Evolutionary conservation across 106 monocot genomes (phyloP).

Genomic region (Agapanthus africanus): DNA sequence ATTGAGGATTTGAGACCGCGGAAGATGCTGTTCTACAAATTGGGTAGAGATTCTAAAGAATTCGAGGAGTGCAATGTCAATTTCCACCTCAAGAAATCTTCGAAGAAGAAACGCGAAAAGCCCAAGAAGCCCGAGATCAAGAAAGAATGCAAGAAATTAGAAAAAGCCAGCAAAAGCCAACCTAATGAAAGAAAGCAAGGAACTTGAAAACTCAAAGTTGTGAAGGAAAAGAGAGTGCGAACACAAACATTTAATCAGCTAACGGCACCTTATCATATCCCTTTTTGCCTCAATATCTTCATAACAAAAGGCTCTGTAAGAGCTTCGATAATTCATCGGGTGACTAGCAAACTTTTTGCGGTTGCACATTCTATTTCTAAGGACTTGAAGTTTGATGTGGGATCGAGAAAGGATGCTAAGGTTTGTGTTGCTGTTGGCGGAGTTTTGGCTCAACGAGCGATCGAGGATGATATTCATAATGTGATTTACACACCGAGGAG

Average conservation of each 20-base stretch:
- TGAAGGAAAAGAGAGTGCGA: slow-evolving; percentile 42
- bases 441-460: slow-evolving; percentile 53
- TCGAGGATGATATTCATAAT: slow-evolving; percentile 88
- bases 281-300: slow-evolving; percentile 72
- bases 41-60: slow-evolving; percentile 67
- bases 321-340: slow-evolving; percentile 64
- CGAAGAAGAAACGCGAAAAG: slow-evolving; percentile 21
- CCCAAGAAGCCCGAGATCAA: slow-evolving; percentile 2
- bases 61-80: slow-evolving; percentile 50
- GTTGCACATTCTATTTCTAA: slow-evolving; percentile 92
- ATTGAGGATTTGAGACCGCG: slow-evolving; percentile 61
- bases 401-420: slow-evolving; percentile 41
- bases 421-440: slow-evolving; percentile 61
- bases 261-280: slow-evolving; percentile 73
- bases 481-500: slow-evolving; percentile 77
- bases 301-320: slow-evolving; percentile 77
- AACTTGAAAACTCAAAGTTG: slow-evolving; percentile 12
- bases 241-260: slow-evolving; percentile 61
- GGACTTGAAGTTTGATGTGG: slow-evolving; percentile 83
- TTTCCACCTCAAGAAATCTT: slow-evolving; percentile 39
- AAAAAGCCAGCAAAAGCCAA: slow-evolving; percentile 10
- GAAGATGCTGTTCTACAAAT: slow-evolving; percentile 64
- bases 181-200: no score
- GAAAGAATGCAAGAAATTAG: slow-evolving; percentile 20
- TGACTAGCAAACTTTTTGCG: slow-evolving; percentile 62